phyloP scores from a whole-genome alignment of 768 basidiomycete genomes.

The Gloeostereum incarnatum region DNA sequence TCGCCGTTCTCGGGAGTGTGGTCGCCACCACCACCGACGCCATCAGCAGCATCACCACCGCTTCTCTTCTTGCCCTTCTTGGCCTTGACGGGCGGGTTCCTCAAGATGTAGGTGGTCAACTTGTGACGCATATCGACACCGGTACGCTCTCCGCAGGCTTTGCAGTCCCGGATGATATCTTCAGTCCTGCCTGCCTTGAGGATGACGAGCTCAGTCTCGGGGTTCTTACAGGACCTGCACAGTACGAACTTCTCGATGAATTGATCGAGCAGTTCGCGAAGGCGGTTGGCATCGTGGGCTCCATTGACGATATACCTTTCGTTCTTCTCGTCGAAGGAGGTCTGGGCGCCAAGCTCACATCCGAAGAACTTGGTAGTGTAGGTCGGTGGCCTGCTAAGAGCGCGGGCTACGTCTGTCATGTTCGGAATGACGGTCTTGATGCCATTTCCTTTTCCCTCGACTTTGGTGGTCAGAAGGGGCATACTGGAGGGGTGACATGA shows the following conservation, averaged over 20 bases:
- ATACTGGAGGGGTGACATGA: conserved; percentile 67
- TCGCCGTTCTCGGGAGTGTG: conserved; percentile 27
- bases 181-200: conserved; percentile 75
- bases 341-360: conserved; percentile 96
- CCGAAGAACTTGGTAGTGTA: conserved; percentile 99
- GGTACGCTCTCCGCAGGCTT: conserved; percentile 93
- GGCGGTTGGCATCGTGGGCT: conserved; percentile 82
- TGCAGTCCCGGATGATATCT: conserved; percentile 92
- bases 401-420: conserved; percentile 96
- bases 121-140: conserved; percentile 95
- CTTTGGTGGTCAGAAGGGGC: conserved; percentile 91
- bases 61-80: conserved; percentile 66
- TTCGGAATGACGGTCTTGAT: conserved; percentile 99
- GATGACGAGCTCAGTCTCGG: conserved; percentile 93
- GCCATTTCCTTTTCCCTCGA: conserved; percentile 98
- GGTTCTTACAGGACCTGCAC: conserved; percentile 97
- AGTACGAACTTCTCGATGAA: conserved; percentile 99
- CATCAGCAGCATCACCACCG: conserved; percentile 38
- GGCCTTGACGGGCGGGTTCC: conserved; percentile 90
- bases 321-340: conserved; percentile 91
- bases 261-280: conserved; percentile 89
- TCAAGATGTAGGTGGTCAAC: conserved; percentile 91
- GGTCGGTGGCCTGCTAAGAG: conserved; percentile 88
- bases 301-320: conserved; percentile 99
- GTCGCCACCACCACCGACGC: conserved; percentile 33